These are phyloP conservation scores for Jatropha curcas DNA, from an alignment of 345 rosid species.

Conservation along the genomic window DNA sequence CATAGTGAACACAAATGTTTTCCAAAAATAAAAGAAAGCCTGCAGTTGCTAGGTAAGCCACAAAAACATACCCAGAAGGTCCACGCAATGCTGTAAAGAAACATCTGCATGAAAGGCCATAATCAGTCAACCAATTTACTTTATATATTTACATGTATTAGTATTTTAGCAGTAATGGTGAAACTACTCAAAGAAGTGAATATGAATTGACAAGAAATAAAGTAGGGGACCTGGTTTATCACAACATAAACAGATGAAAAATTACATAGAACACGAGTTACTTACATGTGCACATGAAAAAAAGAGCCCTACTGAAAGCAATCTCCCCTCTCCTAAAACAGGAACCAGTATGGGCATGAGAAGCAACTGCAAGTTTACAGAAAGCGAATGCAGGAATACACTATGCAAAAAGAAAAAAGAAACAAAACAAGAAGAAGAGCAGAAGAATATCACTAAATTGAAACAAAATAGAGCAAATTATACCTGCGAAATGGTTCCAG, in stretches of 20 bases:
- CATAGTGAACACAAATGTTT: neutral
- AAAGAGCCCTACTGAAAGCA: conserved; percentile 77
- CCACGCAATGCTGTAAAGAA: conserved; percentile 84
- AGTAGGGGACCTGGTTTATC: neutral
- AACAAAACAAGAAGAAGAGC: neutral
- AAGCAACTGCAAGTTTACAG: conserved; percentile 54
- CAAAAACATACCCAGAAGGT: conserved; percentile 62
- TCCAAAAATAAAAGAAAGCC: neutral
- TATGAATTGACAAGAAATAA: neutral
- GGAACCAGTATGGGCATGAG: conserved; percentile 82
- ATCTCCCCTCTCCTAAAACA: conserved; percentile 63
- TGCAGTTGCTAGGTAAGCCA: conserved; percentile 4
- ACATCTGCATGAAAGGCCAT: conserved; percentile 53
- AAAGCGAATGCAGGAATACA: neutral
- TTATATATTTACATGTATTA: neutral
- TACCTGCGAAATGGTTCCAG: conserved; percentile 90
- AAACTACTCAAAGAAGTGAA: neutral
- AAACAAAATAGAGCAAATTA: neutral
- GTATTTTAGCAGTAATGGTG: neutral
- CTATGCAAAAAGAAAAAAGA: neutral
- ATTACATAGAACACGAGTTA: conserved; percentile 4
- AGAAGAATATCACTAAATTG: neutral
- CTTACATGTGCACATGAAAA: conserved; percentile 73
- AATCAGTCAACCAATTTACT: neutral
- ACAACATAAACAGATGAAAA: neutral